Evolutionary conservation across 2,329 filamentous ascomycete species (phyloP).

Genomic region (Sarocladiaceae sp.): DNA sequence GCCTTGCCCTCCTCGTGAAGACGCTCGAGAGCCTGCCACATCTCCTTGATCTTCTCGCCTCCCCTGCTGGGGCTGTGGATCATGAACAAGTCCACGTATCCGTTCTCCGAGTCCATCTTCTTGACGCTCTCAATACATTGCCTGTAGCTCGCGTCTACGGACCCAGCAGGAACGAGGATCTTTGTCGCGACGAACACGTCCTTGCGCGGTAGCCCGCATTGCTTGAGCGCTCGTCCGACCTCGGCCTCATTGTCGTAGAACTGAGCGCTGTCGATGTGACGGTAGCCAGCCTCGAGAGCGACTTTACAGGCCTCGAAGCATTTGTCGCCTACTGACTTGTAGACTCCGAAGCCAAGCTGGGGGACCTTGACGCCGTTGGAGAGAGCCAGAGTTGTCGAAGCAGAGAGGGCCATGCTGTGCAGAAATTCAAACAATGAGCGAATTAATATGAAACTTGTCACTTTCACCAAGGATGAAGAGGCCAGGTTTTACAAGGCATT

Average conservation of each 20-base stretch:
- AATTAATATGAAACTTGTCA: no score
- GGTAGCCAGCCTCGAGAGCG: slow-evolving; percentile 53
- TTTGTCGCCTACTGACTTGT: slow-evolving; percentile 47
- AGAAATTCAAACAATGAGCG: no score
- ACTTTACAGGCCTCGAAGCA: slow-evolving; percentile 53
- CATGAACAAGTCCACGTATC: slow-evolving; percentile 64
- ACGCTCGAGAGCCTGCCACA: slow-evolving; percentile 62
- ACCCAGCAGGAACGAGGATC: slow-evolving; percentile 45
- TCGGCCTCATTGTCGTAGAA: slow-evolving; percentile 61
- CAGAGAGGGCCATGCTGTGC: no score
- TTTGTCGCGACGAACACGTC: slow-evolving; percentile 68
- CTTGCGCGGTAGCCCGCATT: slow-evolving; percentile 47
- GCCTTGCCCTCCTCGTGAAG: slow-evolving; percentile 52
- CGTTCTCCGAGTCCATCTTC: slow-evolving; percentile 50
- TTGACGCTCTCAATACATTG: slow-evolving; percentile 54
- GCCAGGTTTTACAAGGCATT: no score
- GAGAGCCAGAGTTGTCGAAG: slow-evolving; percentile 16
- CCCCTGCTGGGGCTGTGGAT: slow-evolving; percentile 59
- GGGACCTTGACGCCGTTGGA: slow-evolving; percentile 41
- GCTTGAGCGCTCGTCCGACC: slow-evolving; percentile 57
- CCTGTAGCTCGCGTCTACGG: slow-evolving; percentile 53
- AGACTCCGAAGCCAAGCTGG: slow-evolving; percentile 65
- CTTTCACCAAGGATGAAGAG: no score
- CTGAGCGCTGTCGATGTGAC: slow-evolving; percentile 59
- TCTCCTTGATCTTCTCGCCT: slow-evolving; percentile 42